Base-by-base conservation (phyloP, 352 stramenopile species). In the Globisporangium rhizosaccharum region DNA sequence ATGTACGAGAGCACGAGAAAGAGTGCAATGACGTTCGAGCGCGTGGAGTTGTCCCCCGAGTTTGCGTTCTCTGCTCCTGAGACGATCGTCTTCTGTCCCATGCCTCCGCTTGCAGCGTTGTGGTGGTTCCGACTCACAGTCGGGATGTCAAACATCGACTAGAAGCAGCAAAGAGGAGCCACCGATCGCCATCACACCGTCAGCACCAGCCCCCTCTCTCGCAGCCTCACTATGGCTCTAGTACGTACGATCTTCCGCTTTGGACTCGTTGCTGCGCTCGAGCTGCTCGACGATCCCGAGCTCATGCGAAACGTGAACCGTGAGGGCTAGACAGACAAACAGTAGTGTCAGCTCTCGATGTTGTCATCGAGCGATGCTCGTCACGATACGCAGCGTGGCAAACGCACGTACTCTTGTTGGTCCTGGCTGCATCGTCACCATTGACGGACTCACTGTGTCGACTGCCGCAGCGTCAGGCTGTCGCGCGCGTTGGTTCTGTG, bases 1-100 rank as follows among this genome's bases (percentile, higher is more conserved):
- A 88, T 57, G 49, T 88, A 88, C 30, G 79, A 85, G 8, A 81
- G 57, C 46, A 88, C 75, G 23, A 88, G 72, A 9, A 68, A 50
- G 26, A 88, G 62, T 12, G 76, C 74, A 1, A 76, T 53, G 36
- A 73, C 12, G 51, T 88, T 85, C 28, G 17, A 20, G 25, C 60
- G 64, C 3, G 45, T 44, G 25, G 56, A 36, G 17, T 47, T 65
- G 23, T 65, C 61, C 1, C 45, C 42, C 2, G 25, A 41, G 15
- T 55, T 67, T 12, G 57, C 25, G 3, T 56, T 58, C 23, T 73
- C 62, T 6, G 66, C 57, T 0, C 71, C 71, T 8, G 54, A 51
- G 18, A 73, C 61, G 28, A 76, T 76, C 2, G 58, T 65, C 55
- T 79, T 72, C 18, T 58, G 59, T 2, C 47, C 68, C 44, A 79